Conservation (phyloP, 805 yeast species). For the Starmera dryadoides region DNA sequence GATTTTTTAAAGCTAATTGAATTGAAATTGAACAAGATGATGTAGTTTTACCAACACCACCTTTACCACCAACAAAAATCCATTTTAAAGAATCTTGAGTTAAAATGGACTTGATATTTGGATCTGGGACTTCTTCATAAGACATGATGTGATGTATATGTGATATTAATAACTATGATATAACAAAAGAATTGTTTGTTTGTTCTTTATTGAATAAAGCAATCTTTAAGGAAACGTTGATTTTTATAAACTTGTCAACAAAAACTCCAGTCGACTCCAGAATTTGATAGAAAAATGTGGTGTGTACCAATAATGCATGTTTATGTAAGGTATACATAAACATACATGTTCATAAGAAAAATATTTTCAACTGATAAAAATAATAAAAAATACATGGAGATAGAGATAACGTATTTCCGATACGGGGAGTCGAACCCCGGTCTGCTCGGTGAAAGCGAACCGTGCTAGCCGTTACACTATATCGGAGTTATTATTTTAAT, state of each 20-base stretch:
- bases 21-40: slow-evolving; percentile 93
- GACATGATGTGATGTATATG: neutral
- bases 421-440: slow-evolving; percentile 88
- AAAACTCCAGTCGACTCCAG: no score
- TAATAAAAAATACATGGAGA: no score
- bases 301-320: no score
- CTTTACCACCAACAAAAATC: slow-evolving; percentile 99
- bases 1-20: slow-evolving; percentile 82
- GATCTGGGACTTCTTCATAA: slow-evolving; percentile 35
- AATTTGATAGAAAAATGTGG: no score
- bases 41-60: slow-evolving; percentile 99
- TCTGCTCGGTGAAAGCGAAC: slow-evolving; percentile 81
- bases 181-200: no score
- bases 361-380: no score
- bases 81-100: slow-evolving; percentile 73
- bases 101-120: slow-evolving; percentile 61
- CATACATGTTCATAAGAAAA: no score
- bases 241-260: no score
- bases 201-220: neutral
- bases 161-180: neutral
- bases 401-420: no score
- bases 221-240: no score
- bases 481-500: slow-evolving; percentile 36
- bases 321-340: no score
- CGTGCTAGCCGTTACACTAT: slow-evolving; percentile 81